Evolutionary conservation across 768 basidiomycete species (phyloP), one percentile per base, ranked within the genome.

Genomic region (Serendipita sp.): DNA sequence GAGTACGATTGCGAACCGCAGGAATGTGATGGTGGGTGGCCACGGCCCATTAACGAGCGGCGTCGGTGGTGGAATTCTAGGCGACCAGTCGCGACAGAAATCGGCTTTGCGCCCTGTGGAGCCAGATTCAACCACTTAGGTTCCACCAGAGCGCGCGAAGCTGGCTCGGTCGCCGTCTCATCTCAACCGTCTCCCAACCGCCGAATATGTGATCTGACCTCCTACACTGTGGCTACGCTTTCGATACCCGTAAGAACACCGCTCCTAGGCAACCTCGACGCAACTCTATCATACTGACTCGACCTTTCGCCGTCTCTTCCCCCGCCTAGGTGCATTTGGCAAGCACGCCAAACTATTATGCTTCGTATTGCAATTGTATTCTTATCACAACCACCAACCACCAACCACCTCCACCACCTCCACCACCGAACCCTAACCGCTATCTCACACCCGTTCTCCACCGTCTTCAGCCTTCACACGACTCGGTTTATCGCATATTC

Each of bases 311-410:
- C 48, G 7, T 32, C 48, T 8, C 5, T 32, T 23, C 23, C 23
- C 48, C 38, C 38, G 38, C 38, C 38, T 41, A 41, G 38, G 13
- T 41, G 38, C 38, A 41, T 51, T 51, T 51, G 48, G 30, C 30
- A 18, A 51, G 7, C 18, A 16, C 48, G 48, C 48, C 48, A 51
- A 1, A 51, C 48, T 51, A 18, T 51, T 32, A 18, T 51, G 18
- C 48, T 32, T 41, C 38, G 30, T 52, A 52, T 32, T 60, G 56
- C 56, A 60, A 30, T 23, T 60, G 56, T 60, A 60, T 60, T 60
- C 28, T 8, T 54, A 15, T 28, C 52, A 11, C 13, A 11, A 46
- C n/a, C 44, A n/a, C 44, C 11, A 11, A n/a, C 44, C 11, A 11
- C 30, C 52, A 30, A 28, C 34, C 32, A 16, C 32, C 56, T 15